phyloP scores from a whole-genome alignment of 139 green algal genomes.

The Marvania coccoides region DNA sequence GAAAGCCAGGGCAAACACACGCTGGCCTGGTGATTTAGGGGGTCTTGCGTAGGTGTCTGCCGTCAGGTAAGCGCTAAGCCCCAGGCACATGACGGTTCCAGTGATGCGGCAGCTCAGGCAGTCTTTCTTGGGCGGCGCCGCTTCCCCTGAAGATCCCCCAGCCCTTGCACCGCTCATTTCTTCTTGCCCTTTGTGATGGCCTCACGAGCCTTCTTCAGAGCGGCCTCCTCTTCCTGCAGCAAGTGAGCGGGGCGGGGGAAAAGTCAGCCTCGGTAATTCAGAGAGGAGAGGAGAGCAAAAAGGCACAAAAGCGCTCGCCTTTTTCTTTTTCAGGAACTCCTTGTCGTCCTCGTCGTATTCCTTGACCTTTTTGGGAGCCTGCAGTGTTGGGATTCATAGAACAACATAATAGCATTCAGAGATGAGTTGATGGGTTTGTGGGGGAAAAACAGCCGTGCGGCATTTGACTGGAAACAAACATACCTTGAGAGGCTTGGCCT shows the following conservation, averaged over 20 bases:
- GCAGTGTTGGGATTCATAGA: not conserved
- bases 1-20: conserved; percentile 1
- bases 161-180: conserved; percentile 20
- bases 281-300: not conserved
- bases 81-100: conserved; percentile 21
- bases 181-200: conserved; percentile 31
- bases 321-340: conserved; percentile 34
- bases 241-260: not conserved
- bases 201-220: conserved; percentile 28
- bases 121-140: not conserved
- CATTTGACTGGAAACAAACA: not conserved
- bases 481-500: conserved; percentile 24
- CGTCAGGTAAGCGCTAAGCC: conserved; percentile 20
- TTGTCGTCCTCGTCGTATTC: conserved; percentile 29
- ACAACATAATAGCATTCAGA: not conserved
- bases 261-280: not conserved
- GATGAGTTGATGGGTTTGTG: not conserved
- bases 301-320: not conserved
- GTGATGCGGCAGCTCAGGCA: conserved; percentile 24
- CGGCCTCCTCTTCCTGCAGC: conserved; percentile 24
- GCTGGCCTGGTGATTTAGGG: not conserved
- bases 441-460: not conserved
- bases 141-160: not conserved
- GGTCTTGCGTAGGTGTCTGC: conserved; percentile 6
- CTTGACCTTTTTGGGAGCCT: conserved; percentile 14